Evolutionary conservation across 495 filamentous ascomycete species (phyloP), one percentile per base, ranked within the genome.

Genomic region (Niebla homalea): DNA sequence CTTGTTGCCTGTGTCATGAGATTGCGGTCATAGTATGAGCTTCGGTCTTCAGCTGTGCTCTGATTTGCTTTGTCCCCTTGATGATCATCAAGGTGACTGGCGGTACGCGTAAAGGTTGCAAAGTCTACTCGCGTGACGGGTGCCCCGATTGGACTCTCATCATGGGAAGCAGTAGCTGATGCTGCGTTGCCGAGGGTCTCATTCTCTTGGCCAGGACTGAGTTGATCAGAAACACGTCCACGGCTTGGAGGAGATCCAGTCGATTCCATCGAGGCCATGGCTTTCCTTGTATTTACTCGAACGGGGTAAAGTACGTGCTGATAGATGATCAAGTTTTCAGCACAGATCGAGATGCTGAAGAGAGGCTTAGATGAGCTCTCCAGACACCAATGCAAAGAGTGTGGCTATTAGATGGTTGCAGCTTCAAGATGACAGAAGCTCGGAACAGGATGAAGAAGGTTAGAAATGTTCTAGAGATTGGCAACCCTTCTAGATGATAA

Each of bases 221-320:
- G 63, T 38, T 56, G 53, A 35, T 49, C 32, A 48, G 62, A 61
- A 18, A 50, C n/a, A 21, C 59, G 55, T 8, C 70, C 69, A 51
- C 71, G 67, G 47, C 65, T 61, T 44, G 55, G 59, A 23, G 76
- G 73, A 40, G 76, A 78, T 36, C 71, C 74, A 22, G 67, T 69
- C 15, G 71, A 69, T 25, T 62, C 55, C 19, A 63, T 47, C 22
- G 62, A 49, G 54, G 75, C 73, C 76, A 77, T 78, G 43, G 42
- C 58, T 41, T 21, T 14, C 25, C 20, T 26, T 12, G 29, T 18
- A 21, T 23, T 43, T 46, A 23, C 40, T 45, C 40, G 16, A 21
- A 18, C 40, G n/a, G 39, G 19, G 22, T 41, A 25, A 43, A 37
- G 46, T 45, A 49, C 44, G 40, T 43, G 52, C 19, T 29, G 29